Percentiles rank a stretch among this genome's conserved stretches.
Conservation (phyloP, 257 asterid genomes). For the Nicotiana tabacum region DNA sequence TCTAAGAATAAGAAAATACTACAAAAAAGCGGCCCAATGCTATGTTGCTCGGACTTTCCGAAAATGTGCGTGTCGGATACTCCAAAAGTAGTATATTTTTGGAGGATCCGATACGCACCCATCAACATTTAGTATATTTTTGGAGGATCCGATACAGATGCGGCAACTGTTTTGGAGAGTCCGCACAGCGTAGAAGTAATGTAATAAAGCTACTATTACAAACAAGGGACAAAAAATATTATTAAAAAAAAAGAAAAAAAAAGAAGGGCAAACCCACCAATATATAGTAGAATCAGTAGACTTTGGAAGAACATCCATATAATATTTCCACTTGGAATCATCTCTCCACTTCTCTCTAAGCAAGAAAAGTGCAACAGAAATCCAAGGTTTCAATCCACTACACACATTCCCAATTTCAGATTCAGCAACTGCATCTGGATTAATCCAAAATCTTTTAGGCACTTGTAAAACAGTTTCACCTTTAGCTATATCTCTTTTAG, state of each 20-base stretch:
- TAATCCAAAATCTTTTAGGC: conserved; percentile 82
- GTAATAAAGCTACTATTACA: too few species aligned
- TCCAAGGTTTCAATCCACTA: conserved; percentile 82
- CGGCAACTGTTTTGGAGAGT: too few species aligned
- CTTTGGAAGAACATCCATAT: conserved; percentile 65
- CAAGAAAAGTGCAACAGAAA: conserved; percentile 74
- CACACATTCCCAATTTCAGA: conserved; percentile 77
- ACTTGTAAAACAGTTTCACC: conserved; percentile 88
- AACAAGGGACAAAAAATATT: neutral
- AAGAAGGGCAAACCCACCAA: conserved; percentile 65
- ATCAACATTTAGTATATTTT: too few species aligned
- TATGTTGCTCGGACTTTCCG: too few species aligned
- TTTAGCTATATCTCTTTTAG: conserved; percentile 50
- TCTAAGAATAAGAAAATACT: too few species aligned
- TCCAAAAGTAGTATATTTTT: too few species aligned
- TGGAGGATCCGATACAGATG: too few species aligned
- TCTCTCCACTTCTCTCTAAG: conserved; percentile 60
- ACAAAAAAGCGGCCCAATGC: too few species aligned
- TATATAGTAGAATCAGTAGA: conserved; percentile 72
- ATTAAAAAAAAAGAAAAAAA: neutral
- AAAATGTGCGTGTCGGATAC: too few species aligned
- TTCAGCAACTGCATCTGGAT: conserved; percentile 56
- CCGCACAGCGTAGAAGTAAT: too few species aligned
- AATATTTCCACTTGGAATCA: conserved; percentile 73
- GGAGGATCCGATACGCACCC: too few species aligned